phyloP scores from a whole-genome alignment of 78 protist genomes.

The Thecamonas trahens region DNA sequence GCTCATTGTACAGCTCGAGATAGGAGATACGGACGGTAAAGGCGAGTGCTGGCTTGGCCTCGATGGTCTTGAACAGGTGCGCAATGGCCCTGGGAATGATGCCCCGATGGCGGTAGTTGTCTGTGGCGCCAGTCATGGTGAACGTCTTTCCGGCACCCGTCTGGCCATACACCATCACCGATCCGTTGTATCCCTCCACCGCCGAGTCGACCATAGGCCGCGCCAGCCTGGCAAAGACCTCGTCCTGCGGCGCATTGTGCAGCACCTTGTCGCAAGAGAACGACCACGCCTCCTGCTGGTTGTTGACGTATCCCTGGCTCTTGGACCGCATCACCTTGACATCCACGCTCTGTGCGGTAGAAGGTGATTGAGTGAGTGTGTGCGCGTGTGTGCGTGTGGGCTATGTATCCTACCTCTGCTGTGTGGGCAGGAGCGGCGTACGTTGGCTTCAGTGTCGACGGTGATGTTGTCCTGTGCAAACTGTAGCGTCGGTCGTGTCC shows the following conservation, averaged over 20 bases:
- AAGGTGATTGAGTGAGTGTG: too few relatives aligned
- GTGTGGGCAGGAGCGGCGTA: neutral
- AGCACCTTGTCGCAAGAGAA: slow-evolving; percentile 30
- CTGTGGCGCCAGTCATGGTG: slow-evolving; percentile 44
- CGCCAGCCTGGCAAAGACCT: neutral
- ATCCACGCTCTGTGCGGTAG: too few relatives aligned
- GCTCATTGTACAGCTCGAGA: slow-evolving; percentile 62
- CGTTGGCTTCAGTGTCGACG: neutral
- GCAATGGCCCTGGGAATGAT: slow-evolving; percentile 39
- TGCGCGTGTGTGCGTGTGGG: too few relatives aligned
- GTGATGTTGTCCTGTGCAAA: slow-evolving; percentile 5
- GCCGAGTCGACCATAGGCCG: neutral
- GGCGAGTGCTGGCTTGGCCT: slow-evolving; percentile 12
- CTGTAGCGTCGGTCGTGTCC: slow-evolving; percentile 41
- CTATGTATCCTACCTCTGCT: too few relatives aligned
- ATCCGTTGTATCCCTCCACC: slow-evolving; percentile 38
- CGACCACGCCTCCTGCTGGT: slow-evolving; percentile 5
- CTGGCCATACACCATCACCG: slow-evolving; percentile 62
- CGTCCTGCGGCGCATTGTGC: slow-evolving; percentile 15
- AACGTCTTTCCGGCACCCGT: slow-evolving; percentile 58
- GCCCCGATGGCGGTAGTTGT: slow-evolving; percentile 38
- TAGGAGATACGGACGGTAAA: slow-evolving; percentile 36
- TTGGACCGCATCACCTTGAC: too few relatives aligned
- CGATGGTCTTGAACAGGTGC: slow-evolving; percentile 22
- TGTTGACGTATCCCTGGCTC: slow-evolving; percentile 30